A percentile compares a stretch with the other conserved stretches of the same genome.
phyloP scores from a whole-genome alignment of 164 flowering plant genomes.

The Chloranthus sessilifolius region DNA sequence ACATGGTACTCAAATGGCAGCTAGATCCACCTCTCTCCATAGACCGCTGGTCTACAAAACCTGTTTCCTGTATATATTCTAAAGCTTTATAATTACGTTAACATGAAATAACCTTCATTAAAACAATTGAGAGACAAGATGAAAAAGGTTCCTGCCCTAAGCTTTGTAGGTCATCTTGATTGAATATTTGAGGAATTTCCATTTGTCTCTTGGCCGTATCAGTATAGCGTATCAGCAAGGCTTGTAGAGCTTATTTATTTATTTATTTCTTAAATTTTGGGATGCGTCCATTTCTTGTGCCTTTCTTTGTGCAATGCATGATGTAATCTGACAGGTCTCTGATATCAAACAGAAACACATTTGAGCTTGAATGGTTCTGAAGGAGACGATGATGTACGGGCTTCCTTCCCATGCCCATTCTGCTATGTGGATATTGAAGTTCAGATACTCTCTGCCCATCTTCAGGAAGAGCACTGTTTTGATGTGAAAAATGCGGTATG shows the following conservation, averaged over 20 bases:
- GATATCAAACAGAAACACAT: constrained; percentile 30
- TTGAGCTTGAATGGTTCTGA: constrained; percentile 37
- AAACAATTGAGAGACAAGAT: too few species aligned
- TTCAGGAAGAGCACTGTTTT: constrained; percentile 87
- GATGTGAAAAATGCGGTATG: constrained; percentile 69
- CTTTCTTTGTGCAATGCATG: not conserved
- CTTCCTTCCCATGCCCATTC: constrained; percentile 78
- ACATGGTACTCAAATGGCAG: too few species aligned
- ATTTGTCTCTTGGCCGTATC: too few species aligned
- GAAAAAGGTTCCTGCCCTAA: too few species aligned
- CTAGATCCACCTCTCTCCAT: too few species aligned
- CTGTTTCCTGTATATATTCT: too few species aligned
- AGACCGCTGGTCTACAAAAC: too few species aligned
- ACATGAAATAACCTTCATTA: too few species aligned
- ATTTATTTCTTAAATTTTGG: not conserved
- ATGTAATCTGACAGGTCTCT: constrained; percentile 6
- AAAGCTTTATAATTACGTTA: too few species aligned
- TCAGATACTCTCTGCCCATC: constrained; percentile 47
- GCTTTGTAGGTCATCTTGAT: too few species aligned
- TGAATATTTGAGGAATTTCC: too few species aligned
- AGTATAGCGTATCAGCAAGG: not conserved
- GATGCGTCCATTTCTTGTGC: not conserved
- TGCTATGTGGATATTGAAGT: constrained; percentile 79
- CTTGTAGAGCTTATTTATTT: not conserved
- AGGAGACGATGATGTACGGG: constrained; percentile 53